Conservation (phyloP, 83 land plant species). For the Thuja plicata region DNA sequence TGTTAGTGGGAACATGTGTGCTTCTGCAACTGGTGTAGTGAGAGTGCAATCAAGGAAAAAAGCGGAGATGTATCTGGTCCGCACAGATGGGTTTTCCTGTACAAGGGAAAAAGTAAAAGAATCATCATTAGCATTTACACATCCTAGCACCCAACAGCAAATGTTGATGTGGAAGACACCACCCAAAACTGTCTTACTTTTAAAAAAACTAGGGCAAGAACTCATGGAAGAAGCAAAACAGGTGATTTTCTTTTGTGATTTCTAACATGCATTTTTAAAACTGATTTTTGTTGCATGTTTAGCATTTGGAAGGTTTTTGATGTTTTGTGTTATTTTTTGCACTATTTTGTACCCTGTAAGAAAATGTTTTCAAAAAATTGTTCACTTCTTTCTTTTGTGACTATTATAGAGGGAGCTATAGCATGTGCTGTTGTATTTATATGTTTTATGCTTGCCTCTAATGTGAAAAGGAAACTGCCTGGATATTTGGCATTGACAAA, state of each 20-base stretch:
- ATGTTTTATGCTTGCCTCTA: neutral
- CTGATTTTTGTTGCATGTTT: neutral
- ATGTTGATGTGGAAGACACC: conserved; percentile 99
- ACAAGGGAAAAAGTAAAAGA: conserved; percentile 91
- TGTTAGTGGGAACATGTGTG: conserved; percentile 90
- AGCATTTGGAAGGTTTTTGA: neutral
- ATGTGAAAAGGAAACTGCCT: neutral
- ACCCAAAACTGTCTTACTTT: conserved; percentile 85
- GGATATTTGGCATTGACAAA: neutral
- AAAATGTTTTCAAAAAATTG: neutral
- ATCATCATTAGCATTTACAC: conserved; percentile 95
- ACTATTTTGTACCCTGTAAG: neutral
- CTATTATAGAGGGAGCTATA: neutral
- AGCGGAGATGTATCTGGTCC: conserved; percentile 99
- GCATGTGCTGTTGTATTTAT: neutral
- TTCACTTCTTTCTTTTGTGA: neutral
- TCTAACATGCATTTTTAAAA: neutral
- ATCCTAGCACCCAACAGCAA: conserved; percentile 99
- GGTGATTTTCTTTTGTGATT: conserved; percentile 35
- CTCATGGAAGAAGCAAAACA: conserved; percentile 97
- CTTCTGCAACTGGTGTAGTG: conserved; percentile 96
- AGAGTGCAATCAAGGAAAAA: conserved; percentile 96
- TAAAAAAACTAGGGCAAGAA: conserved; percentile 90
- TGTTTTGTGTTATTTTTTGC: neutral
- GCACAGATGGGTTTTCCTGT: conserved; percentile 96